Conservation (phyloP, 208 protist genomes). For the Acanthamoeba healyi region DNA sequence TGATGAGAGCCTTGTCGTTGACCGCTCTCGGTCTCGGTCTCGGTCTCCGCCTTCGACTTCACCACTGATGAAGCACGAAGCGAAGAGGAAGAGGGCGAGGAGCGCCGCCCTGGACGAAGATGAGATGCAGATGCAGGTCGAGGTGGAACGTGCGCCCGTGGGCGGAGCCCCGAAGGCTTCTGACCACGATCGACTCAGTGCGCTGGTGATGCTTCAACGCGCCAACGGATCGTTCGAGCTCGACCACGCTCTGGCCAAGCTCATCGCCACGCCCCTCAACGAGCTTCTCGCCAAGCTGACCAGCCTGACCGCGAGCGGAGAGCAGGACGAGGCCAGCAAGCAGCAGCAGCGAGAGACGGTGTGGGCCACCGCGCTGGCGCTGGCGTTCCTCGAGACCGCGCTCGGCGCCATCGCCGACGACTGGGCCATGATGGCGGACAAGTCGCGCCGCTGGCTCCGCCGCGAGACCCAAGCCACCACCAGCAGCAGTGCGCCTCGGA, state of each 20-base stretch:
- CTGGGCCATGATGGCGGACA: slow-evolving; percentile 68
- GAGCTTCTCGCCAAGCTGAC: not conserved
- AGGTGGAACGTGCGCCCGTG: not conserved
- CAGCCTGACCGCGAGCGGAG: too few relatives aligned
- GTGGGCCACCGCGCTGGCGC: slow-evolving; percentile 64
- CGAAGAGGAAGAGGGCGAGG: not conserved
- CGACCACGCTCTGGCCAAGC: not conserved
- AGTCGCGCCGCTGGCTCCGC: slow-evolving; percentile 46
- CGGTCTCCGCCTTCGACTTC: too few relatives aligned
- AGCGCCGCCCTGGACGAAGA: too few relatives aligned
- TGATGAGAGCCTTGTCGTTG: not conserved
- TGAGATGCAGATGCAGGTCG: too few relatives aligned
- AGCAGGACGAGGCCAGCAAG: not conserved
- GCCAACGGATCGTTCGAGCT: slow-evolving; percentile 66
- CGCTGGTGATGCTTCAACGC: slow-evolving; percentile 58
- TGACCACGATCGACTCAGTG: not conserved
- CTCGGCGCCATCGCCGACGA: slow-evolving; percentile 40
- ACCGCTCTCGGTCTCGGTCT: not conserved
- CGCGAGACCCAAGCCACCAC: not conserved
- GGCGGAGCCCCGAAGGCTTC: not conserved
- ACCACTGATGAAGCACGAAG: too few relatives aligned
- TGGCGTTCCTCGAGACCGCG: slow-evolving; percentile 27
- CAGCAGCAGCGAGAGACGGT: not conserved
- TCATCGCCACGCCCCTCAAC: not conserved
- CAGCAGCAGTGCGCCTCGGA: not conserved